Evolutionary conservation across 75 land plant genomes (phyloP).

Genomic region (Larix kaempferi): DNA sequence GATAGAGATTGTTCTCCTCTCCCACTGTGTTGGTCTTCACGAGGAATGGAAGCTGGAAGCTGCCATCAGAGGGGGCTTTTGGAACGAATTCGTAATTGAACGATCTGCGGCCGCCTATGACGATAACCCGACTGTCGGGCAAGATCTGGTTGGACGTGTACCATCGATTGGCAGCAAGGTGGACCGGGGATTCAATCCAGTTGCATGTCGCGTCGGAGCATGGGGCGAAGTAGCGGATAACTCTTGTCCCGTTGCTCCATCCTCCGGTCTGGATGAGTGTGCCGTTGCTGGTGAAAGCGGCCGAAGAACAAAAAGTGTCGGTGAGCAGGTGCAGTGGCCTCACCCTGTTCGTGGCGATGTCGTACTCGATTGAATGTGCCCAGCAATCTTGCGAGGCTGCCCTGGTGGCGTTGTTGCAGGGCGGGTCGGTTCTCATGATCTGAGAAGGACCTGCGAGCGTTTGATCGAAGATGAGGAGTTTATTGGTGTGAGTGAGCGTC

Average conservation of each 20-base stretch:
- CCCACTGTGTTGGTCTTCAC: not conserved
- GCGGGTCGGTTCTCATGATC: not conserved
- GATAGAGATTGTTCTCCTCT: conserved; percentile 30
- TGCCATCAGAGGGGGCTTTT: not conserved
- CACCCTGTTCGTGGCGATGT: conserved; percentile 19
- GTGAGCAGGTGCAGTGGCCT: conserved; percentile 54
- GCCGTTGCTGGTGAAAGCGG: conserved; percentile 49
- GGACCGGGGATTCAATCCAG: conserved; percentile 36
- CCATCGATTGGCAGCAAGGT: conserved; percentile 14
- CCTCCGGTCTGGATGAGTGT: conserved; percentile 74
- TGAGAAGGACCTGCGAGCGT: conserved; percentile 42
- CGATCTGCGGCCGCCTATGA: conserved; percentile 49
- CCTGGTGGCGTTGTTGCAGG: not conserved
- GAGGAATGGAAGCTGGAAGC: conserved; percentile 29
- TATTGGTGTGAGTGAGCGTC: conserved; percentile 47
- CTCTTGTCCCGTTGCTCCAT: conserved; percentile 33
- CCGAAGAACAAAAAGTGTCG: conserved; percentile 85
- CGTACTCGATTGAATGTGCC: conserved; percentile 40
- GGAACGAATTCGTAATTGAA: conserved; percentile 41
- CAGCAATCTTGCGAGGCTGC: conserved; percentile 11
- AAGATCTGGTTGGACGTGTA: conserved; percentile 56
- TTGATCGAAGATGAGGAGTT: conserved; percentile 52
- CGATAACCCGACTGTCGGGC: conserved; percentile 46
- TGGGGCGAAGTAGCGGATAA: conserved; percentile 27
- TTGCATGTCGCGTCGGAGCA: conserved; percentile 27